A percentile compares a stretch with the other conserved stretches of the same genome.
These are phyloP conservation scores for Aspergillus pseudoglaucus DNA, from an alignment of 2,329 filamentous ascomycete species.

Conservation along the genomic window DNA sequence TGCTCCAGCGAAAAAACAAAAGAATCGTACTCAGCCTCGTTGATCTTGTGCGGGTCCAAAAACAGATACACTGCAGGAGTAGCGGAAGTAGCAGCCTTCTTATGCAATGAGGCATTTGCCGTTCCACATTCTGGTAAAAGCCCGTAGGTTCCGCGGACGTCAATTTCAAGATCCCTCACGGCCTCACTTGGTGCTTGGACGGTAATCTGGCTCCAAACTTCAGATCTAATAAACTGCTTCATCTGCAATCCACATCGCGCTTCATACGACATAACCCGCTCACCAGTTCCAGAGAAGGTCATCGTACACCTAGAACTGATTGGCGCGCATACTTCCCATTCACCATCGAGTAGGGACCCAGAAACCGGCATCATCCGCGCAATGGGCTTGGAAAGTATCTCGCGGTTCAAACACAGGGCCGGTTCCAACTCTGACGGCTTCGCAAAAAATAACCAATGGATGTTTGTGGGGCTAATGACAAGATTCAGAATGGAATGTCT, in stretches of 20 bases:
- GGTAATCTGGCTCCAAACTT: slow-evolving; percentile 39
- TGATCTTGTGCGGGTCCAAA: slow-evolving; percentile 49
- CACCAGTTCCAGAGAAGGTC: slow-evolving; percentile 29
- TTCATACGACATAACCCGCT: slow-evolving; percentile 32
- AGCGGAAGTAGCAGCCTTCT: slow-evolving; percentile 20
- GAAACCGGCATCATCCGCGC: slow-evolving; percentile 39
- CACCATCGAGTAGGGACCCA: slow-evolving; percentile 29
- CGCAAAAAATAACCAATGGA: slow-evolving; percentile 46
- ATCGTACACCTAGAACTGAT: slow-evolving; percentile 29
- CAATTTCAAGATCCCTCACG: slow-evolving; percentile 21
- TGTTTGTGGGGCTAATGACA: slow-evolving; percentile 14
- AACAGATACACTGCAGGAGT: slow-evolving; percentile 48
- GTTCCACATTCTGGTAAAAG: slow-evolving; percentile 53
- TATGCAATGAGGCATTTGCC: slow-evolving; percentile 50
- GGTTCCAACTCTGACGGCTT: slow-evolving; percentile 35
- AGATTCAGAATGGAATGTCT: slow-evolving; percentile 18
- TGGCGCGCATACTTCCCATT: slow-evolving; percentile 42
- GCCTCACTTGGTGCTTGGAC: slow-evolving; percentile 30
- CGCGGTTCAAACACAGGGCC: slow-evolving; percentile 34
- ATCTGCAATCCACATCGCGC: slow-evolving; percentile 34
- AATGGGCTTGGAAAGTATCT: slow-evolving; percentile 41
- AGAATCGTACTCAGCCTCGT: slow-evolving; percentile 41
- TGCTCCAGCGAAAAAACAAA: slow-evolving; percentile 53
- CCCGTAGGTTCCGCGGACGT: slow-evolving; percentile 47
- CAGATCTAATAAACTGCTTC: slow-evolving; percentile 32